Base-by-base conservation (phyloP, 2,329 filamentous ascomycete species). In the Aspergillus felis region DNA sequence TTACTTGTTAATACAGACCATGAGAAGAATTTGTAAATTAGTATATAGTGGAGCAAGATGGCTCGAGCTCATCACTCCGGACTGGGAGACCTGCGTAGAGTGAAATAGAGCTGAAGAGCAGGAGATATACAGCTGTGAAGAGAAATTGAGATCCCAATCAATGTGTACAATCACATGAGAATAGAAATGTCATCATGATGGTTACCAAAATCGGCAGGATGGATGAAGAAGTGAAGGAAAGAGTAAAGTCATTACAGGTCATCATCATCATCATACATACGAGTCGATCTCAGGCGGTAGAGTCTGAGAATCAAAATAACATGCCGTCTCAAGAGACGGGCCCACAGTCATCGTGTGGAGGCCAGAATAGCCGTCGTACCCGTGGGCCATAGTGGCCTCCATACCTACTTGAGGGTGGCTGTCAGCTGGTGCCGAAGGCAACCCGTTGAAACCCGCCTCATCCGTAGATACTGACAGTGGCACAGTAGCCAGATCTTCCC, bases 181-280 rank as follows among this genome's bases (percentile, higher is more conserved):
- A 29, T 17, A 42, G 42, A 42, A 14, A 38, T 25, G 20, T 24
- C 22, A 46, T 41, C 27, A 44, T 51, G 41, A 56, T 35, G 38
- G 38, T 20, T 56, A 27, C 28, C n/a, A 50, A 47, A 41, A 20
- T 54, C 38, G 20, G 53, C 53, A 38, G 20, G 27, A 53, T 50
- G 50, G 38, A 55, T 53, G 14, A 55, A 55, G 28, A 56, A 51
- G 49, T 58, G 53, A 54, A 41, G 59, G 55, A 35, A 44, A 35
- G 50, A 24, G 6, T 10, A 20, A 42, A 27, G 47, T 55, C 47
- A 35, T 44, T 64, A 67, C 29, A 51, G 7, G 14, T 25, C 68
- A 63, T 74, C 68, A 71, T 25, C 68, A 63, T 74, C 68, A 71
- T 64, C 68, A 71, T 64, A 72, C 67, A 68, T 71, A 75, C 57